A percentile compares a stretch with the other conserved stretches of the same genome.
Conservation (phyloP, 805 yeast species). For the Ogataea henricii region DNA sequence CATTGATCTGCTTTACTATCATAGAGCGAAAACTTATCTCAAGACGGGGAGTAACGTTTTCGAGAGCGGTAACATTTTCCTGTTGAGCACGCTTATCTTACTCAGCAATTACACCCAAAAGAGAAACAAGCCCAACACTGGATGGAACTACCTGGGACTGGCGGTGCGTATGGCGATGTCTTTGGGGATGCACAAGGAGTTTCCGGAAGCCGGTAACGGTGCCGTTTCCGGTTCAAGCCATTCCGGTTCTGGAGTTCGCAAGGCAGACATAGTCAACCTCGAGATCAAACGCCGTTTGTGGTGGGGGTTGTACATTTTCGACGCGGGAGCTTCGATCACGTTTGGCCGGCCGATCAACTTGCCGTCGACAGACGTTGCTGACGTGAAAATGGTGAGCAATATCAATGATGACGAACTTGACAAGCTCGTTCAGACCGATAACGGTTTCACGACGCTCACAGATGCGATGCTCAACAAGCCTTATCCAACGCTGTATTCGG, state of each 20-base stretch:
- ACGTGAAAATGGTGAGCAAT: slow-evolving; percentile 51
- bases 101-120: slow-evolving; percentile 64
- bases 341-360: slow-evolving; percentile 65
- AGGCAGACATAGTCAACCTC: slow-evolving; percentile 43
- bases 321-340: slow-evolving; percentile 62
- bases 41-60: slow-evolving; percentile 45
- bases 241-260: slow-evolving; percentile 11
- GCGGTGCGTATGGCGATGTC: slow-evolving; percentile 69
- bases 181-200: slow-evolving; percentile 61
- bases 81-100: slow-evolving; percentile 53
- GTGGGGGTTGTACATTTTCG: slow-evolving; percentile 69
- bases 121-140: slow-evolving; percentile 65
- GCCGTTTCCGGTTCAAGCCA: slow-evolving; percentile 19
- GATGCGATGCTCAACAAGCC: slow-evolving; percentile 30
- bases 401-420: slow-evolving; percentile 46
- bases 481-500: slow-evolving; percentile 59
- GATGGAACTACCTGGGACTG: slow-evolving; percentile 67
- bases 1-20: slow-evolving; percentile 57
- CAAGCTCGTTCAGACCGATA: slow-evolving; percentile 26
- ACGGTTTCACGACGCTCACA: slow-evolving; percentile 14
- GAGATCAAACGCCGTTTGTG: slow-evolving; percentile 63
- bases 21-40: slow-evolving; percentile 49
- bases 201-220: slow-evolving; percentile 32
- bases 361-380: slow-evolving; percentile 49
- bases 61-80: slow-evolving; percentile 59